These are phyloP conservation scores for Silene coronaria DNA, from an alignment of 179 eudicot species.

Conservation along the genomic window DNA sequence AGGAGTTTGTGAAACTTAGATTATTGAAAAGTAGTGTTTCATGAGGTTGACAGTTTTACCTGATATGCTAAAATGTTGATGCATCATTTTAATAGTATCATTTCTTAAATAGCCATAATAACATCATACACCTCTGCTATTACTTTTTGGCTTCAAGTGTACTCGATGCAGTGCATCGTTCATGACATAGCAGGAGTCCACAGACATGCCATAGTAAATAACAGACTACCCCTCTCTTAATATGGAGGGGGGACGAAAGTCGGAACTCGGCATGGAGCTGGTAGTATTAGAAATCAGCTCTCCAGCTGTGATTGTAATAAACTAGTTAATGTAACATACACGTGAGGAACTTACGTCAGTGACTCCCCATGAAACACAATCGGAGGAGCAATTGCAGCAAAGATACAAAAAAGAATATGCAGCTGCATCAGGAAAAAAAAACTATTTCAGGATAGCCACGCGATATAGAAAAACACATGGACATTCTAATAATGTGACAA, in stretches of 20 bases:
- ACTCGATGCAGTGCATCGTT: not conserved
- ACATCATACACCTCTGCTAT: not conserved
- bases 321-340: not conserved
- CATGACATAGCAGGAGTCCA: not conserved
- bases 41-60: not conserved
- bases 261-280: not conserved
- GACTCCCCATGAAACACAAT: conserved; percentile 87
- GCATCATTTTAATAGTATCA: not conserved
- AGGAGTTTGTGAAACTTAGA: not conserved
- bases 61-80: not conserved
- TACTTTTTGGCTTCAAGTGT: not conserved
- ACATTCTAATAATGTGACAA: conserved; percentile 1
- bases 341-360: conserved; percentile 57
- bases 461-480: not conserved
- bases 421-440: conserved; percentile 45
- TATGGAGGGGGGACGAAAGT: not conserved
- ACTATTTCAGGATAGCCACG: not conserved
- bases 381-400: conserved; percentile 98
- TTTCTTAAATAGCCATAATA: not conserved
- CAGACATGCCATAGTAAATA: not conserved
- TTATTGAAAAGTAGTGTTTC: not conserved
- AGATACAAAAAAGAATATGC: conserved; percentile 74
- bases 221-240: not conserved
- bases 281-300: not conserved
- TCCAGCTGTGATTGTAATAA: not conserved